Evolutionary conservation across 2,329 filamentous ascomycete species (phyloP).

Genomic region (Neonectria faginata): DNA sequence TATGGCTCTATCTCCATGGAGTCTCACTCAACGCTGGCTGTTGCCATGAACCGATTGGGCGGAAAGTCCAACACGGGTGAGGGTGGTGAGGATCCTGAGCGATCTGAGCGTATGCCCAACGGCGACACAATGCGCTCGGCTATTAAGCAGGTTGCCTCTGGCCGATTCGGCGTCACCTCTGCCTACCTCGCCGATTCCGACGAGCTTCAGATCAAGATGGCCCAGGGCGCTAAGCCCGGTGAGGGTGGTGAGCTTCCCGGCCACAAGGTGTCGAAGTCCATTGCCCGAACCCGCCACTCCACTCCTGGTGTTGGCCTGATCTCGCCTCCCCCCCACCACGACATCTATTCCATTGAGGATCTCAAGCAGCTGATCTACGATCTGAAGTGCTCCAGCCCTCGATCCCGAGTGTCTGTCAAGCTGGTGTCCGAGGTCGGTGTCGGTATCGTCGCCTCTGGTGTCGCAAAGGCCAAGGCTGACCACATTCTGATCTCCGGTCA

Average conservation of each 20-base stretch:
- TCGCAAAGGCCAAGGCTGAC: slow-evolving; percentile 96
- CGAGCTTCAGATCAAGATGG: slow-evolving; percentile 99
- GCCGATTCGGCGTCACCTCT: slow-evolving; percentile 95
- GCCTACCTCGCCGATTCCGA: slow-evolving; percentile 95
- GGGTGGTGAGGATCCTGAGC: slow-evolving; percentile 94
- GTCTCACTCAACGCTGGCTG: slow-evolving; percentile 92
- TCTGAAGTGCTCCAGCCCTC: slow-evolving; percentile 94
- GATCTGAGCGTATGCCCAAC: slow-evolving; percentile 86
- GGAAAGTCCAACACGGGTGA: slow-evolving; percentile 98
- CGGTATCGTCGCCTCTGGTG: slow-evolving; percentile 96
- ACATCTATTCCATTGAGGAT: slow-evolving; percentile 99
- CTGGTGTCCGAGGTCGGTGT: slow-evolving; percentile 97
- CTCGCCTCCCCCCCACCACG: slow-evolving; percentile 94
- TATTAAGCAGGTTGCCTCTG: slow-evolving; percentile 97
- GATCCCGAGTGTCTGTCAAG: slow-evolving; percentile 94
- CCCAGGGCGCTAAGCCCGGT: slow-evolving; percentile 96
- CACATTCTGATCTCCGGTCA: slow-evolving; percentile 97
- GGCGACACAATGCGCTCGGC: slow-evolving; percentile 97
- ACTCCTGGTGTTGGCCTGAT: slow-evolving; percentile 97
- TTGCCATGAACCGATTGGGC: slow-evolving; percentile 96
- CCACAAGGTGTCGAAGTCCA: slow-evolving; percentile 95
- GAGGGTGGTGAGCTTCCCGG: slow-evolving; percentile 97
- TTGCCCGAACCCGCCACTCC: slow-evolving; percentile 93
- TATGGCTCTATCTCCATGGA: slow-evolving; percentile 99
- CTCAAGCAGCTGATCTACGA: slow-evolving; percentile 98